These are phyloP conservation scores for Neofusicoccum ribis DNA, from an alignment of 2,329 filamentous ascomycete genomes.

Conservation along the genomic window DNA sequence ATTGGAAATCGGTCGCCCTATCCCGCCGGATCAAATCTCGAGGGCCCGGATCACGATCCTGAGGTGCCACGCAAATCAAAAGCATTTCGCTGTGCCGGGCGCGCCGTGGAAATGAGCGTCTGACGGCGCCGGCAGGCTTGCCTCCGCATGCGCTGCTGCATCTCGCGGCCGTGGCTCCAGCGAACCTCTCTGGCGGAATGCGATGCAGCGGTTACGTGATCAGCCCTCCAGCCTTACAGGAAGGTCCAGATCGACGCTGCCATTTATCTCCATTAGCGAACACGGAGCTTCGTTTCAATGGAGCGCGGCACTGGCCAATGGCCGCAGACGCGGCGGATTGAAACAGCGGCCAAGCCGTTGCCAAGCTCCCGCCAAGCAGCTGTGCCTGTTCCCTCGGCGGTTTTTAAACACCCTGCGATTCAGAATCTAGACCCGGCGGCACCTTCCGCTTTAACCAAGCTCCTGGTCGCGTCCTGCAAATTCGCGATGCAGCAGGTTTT, in stretches of 20 bases:
- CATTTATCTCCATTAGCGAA: constrained; percentile 3
- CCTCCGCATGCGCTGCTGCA: background rate
- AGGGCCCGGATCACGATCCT: background rate
- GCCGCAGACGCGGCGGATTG: background rate
- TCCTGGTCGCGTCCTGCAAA: background rate
- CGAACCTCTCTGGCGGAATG: background rate
- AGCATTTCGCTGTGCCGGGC: too few relatives aligned
- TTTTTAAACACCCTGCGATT: background rate
- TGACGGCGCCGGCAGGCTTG: background rate
- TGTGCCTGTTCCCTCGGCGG: background rate
- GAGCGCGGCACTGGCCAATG: background rate
- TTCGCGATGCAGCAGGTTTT: background rate
- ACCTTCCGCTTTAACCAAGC: constrained; percentile 10
- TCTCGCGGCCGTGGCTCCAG: background rate
- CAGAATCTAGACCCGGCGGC: background rate
- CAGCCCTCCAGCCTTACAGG: background rate
- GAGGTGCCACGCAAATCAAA: too few relatives aligned
- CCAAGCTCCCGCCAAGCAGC: background rate
- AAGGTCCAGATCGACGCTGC: constrained; percentile 12
- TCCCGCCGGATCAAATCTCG: background rate
- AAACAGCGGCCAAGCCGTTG: constrained; percentile 5
- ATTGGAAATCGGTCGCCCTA: background rate
- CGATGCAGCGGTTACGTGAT: background rate
- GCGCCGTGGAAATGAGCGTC: background rate
- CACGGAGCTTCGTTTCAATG: constrained; percentile 4